Percentiles rank a stretch among this genome's conserved stretches.
These are phyloP conservation scores for Solanum arcanum DNA, from an alignment of 257 asterid genomes.

Conservation along the genomic window DNA sequence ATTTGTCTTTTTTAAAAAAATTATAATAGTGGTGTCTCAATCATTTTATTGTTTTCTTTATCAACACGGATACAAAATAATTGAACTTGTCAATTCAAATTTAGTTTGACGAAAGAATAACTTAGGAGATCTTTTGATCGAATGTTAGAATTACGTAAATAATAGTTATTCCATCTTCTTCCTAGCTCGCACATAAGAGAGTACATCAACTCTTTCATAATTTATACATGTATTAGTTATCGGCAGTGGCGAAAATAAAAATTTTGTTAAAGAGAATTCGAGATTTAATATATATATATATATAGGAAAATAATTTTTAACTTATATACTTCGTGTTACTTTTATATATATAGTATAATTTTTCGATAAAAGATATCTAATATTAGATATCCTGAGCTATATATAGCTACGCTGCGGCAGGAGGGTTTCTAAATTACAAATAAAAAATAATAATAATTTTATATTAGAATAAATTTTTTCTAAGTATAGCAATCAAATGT, in stretches of 20 bases:
- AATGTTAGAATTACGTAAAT: not conserved
- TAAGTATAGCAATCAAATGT: not conserved
- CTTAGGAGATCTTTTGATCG: not conserved
- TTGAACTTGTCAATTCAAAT: not conserved
- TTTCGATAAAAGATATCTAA: not conserved
- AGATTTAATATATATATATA: too few relatives aligned
- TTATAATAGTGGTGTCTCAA: not conserved
- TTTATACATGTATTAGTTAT: not conserved
- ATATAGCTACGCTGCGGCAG: not conserved
- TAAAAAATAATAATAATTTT: not conserved
- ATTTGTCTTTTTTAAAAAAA: not conserved
- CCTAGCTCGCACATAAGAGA: not conserved
- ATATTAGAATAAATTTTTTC: not conserved
- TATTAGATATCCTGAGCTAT: not conserved
- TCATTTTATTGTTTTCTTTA: not conserved
- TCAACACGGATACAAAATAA: not conserved
- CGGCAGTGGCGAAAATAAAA: not conserved
- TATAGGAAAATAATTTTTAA: too few relatives aligned
- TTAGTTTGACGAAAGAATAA: not conserved
- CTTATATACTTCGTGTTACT: not conserved
- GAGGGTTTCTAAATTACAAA: too few relatives aligned
- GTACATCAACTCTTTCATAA: not conserved
- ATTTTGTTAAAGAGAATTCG: not conserved
- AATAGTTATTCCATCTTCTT: not conserved
- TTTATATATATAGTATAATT: not conserved